Evolutionary conservation across 495 filamentous ascomycete genomes (phyloP).

Genomic region (Rhizodiscina lignyota): DNA sequence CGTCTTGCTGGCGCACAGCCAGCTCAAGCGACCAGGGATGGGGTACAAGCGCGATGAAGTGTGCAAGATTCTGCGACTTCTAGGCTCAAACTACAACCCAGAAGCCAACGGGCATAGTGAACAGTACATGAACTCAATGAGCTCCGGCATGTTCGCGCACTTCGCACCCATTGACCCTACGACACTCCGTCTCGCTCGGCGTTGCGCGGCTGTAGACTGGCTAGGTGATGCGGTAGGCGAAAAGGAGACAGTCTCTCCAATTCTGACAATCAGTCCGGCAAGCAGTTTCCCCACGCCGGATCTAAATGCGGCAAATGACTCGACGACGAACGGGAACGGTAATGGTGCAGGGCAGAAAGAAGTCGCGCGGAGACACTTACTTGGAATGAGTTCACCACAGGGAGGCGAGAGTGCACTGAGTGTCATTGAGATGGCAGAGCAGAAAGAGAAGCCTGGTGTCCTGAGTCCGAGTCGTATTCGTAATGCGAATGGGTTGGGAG

Average conservation of each 20-base stretch:
- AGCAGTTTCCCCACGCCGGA: too few species aligned
- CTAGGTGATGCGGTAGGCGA: slow-evolving; percentile 28
- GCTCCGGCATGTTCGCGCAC: slow-evolving; percentile 26
- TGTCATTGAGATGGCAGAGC: slow-evolving; percentile 59
- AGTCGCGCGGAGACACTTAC: slow-evolving; percentile 10
- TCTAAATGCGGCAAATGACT: too few species aligned
- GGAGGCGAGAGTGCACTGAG: slow-evolving; percentile 15
- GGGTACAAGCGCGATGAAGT: slow-evolving; percentile 90
- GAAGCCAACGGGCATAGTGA: neutral
- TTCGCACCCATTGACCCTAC: slow-evolving; percentile 87
- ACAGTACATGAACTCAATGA: neutral
- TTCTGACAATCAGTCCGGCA: slow-evolving; percentile 3
- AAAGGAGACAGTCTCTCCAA: neutral
- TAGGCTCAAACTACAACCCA: slow-evolving; percentile 20
- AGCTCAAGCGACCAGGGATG: slow-evolving; percentile 56
- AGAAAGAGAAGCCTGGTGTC: slow-evolving; percentile 71
- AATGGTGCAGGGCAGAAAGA: slow-evolving; percentile 7
- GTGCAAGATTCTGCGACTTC: slow-evolving; percentile 49
- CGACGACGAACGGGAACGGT: neutral
- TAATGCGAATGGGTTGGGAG: too few species aligned
- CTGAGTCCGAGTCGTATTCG: slow-evolving; percentile 73
- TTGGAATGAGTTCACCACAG: slow-evolving; percentile 16
- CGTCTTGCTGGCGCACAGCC: slow-evolving; percentile 78
- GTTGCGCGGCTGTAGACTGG: slow-evolving; percentile 77
- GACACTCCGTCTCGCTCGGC: slow-evolving; percentile 63